Evolutionary conservation across 352 stramenopile species (phyloP), one percentile per base, ranked within the genome.

Genomic region (Thraustochytrium striatum): DNA sequence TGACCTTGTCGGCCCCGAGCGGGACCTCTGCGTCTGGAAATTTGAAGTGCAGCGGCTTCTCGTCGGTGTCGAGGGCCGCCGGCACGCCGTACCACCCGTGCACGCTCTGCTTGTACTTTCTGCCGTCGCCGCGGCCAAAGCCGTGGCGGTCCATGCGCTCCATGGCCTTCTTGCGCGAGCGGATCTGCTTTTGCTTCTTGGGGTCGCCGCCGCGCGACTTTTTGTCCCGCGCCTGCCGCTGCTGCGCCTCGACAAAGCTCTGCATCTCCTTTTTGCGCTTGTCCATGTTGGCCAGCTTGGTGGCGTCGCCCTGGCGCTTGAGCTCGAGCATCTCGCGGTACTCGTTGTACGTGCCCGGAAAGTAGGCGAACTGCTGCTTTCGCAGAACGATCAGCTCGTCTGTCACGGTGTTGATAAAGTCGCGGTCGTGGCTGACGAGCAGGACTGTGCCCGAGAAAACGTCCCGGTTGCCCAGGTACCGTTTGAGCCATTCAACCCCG

Each of bases 401-500:
- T 83, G 94, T 98, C 32, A 99, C 95, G 80, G 89, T 97, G 87
- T 99, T 99, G 16, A 99, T 82, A 82, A 99, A 99, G 87, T 99
- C 95, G 81, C 98, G 96, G 85, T 99, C 96, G 90, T 99, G 97
- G 13, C 94, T 98, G 57, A 98, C 93, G 2, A 98, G 88, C 7
- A 95, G 82, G 61, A 97, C 85, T 47, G 96, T 95, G 91, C 85
- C 93, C 81, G 99, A 94, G 81, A 96, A 99, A 78, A 98, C 97
- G 73, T 98, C 92, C 85, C 93, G 93, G 85, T 94, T 96, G 82
- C 98, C 92, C 38, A 99, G 86, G 86, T 99, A 99, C 68, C 98
- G 94, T 80, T 99, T 95, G 11, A 99, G 90, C 97, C 97, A 99
- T 89, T 99, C 98, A 33, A 99, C 96, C 62, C 96, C 96, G 84